Base-by-base conservation (phyloP, 345 rosid genomes). In the Clausena lansium region DNA sequence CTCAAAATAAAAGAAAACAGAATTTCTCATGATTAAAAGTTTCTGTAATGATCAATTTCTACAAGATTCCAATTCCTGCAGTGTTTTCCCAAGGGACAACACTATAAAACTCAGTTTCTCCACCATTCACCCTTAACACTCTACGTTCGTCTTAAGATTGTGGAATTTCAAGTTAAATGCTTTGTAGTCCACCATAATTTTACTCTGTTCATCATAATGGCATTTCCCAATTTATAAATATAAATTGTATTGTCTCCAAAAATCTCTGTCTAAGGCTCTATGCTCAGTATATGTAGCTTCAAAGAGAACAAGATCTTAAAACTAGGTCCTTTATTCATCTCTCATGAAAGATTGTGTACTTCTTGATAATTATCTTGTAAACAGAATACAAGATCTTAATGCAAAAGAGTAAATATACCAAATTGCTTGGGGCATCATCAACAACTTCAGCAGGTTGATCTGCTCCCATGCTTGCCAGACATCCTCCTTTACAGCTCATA, bases 391-490 rank as follows among this genome's bases (percentile, higher is more conserved):
- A 33, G 2, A 24, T 9, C 38, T 24, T 33, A 45, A 36, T 20
- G 30, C 62, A 81, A 15, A 60, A 41, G 35, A 77, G 74, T 55
- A 81, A 73, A 45, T 47, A 74, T 91, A 93, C 98, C 98, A 91
- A 79, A 81, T 89, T 86, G 84, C 85, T 87, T n/a, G 97, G 98
- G 35, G 99, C 97, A 88, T 90, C 92, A 25, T 92, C 89, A 58
- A 75, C 95, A 59, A 95, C 98, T 86, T 92, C 97, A 71, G 98
- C 99, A 76, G 99, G 98, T 78, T 95, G 99, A 85, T 95, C 98
- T 24, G 90, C 78, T 20, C 98, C 98, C 22, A 88, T 70, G 80
- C 98, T 93, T 41, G 93, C 94, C 85, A 90, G 82, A 71, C 99
- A 95, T 69, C 92, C 81, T 72, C 99, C 96, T 86, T 88, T 92